Evolutionary conservation across 805 yeast genomes (phyloP).

Genomic region (Tetrapisispora namnaoensis): DNA sequence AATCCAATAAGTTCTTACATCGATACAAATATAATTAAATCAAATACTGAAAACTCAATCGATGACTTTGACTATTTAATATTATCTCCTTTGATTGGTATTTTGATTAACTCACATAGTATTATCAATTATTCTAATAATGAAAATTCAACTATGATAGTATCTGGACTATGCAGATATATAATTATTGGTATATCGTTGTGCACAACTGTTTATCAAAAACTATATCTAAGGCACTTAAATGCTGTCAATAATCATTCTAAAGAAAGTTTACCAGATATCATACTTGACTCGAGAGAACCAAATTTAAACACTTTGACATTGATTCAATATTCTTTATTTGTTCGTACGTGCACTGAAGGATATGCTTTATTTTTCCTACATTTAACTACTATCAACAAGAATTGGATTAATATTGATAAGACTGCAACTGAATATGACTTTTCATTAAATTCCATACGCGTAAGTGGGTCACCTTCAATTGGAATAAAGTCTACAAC

Average conservation of each 20-base stretch:
- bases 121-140: constrained; percentile 10
- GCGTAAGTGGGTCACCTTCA: background rate
- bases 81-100: constrained; percentile 15
- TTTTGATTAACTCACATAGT: constrained; percentile 16
- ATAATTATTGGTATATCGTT: constrained; percentile 12
- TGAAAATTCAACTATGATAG: constrained; percentile 3
- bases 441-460: background rate
- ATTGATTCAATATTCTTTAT: constrained; percentile 13
- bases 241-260: background rate
- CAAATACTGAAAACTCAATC: constrained; percentile 10
- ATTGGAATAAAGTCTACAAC: constrained; percentile 10
- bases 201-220: constrained; percentile 12
- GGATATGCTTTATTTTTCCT: constrained; percentile 16
- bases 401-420: constrained; percentile 4
- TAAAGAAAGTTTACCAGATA: too few relatives aligned
- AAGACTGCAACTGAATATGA: background rate
- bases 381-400: constrained; percentile 14
- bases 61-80: constrained; percentile 19
- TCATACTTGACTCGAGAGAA: background rate
- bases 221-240: background rate
- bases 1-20: constrained; percentile 14
- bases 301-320: constrained; percentile 10
- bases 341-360: constrained; percentile 17
- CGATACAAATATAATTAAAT: constrained; percentile 4
- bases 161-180: constrained; percentile 15